Percentiles rank a stretch among this genome's conserved stretches.
Conservation (phyloP, 129 eudicot genomes). For the Saussurea involucrata region DNA sequence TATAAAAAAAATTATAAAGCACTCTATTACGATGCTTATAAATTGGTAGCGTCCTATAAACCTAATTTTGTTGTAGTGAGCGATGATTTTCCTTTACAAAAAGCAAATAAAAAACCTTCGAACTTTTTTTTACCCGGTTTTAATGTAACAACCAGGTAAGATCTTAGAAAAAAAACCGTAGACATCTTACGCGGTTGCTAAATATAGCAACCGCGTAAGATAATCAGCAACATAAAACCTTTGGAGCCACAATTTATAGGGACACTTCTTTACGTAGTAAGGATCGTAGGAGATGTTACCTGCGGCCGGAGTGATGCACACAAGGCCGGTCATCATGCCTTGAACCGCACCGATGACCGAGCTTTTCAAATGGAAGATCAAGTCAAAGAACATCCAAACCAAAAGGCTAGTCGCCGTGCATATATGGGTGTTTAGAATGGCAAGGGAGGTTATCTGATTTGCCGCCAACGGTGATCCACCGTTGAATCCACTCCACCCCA, state of each 20-base stretch:
- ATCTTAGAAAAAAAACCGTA: neutral
- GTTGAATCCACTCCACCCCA: slow-evolving; percentile 84
- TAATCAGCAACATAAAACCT: neutral
- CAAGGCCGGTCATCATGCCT: slow-evolving; percentile 92
- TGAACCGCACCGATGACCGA: slow-evolving; percentile 79
- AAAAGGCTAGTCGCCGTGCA: slow-evolving; percentile 80
- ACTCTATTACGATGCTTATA: too few species aligned
- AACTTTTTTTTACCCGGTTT: neutral
- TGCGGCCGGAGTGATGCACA: slow-evolving; percentile 86
- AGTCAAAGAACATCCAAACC: slow-evolving; percentile 70
- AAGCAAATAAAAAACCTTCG: neutral
- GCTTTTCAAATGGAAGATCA: slow-evolving; percentile 53
- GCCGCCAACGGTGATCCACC: slow-evolving; percentile 77
- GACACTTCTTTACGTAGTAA: neutral
- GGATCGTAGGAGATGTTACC: slow-evolving; percentile 23
- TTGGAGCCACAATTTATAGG: neutral
- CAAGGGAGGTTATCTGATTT: slow-evolving; percentile 57
- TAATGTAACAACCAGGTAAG: neutral
- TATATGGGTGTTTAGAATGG: slow-evolving; percentile 64
- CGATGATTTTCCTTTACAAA: neutral
- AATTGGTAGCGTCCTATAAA: too few species aligned
- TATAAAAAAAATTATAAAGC: too few species aligned
- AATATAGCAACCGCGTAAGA: neutral
- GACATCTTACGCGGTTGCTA: neutral
- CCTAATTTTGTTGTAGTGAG: too few species aligned